Percentiles rank a stretch among this genome's conserved stretches.
phyloP scores from a whole-genome alignment of 2,329 filamentous ascomycete genomes.

The Sclerotinia spermophila region DNA sequence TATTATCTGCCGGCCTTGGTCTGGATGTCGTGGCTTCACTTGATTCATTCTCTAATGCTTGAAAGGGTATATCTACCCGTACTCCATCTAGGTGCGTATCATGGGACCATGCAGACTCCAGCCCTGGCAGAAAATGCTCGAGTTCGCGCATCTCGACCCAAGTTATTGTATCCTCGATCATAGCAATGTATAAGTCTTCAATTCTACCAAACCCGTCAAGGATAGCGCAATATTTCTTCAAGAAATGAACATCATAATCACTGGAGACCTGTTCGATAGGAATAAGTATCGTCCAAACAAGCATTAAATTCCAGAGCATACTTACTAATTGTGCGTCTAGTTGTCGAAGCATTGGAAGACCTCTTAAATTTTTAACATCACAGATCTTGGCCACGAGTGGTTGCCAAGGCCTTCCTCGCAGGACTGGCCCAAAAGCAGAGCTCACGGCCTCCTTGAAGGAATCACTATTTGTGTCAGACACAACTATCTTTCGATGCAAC shows the following conservation, averaged over 20 bases:
- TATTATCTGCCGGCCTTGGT: slow-evolving; percentile 44
- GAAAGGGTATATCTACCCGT: slow-evolving; percentile 8
- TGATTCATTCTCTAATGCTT: neutral
- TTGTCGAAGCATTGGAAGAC: slow-evolving; percentile 57
- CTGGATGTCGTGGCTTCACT: slow-evolving; percentile 4
- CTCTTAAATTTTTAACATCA: slow-evolving; percentile 51
- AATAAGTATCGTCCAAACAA: neutral
- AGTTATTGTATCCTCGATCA: slow-evolving; percentile 51
- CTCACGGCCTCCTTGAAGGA: slow-evolving; percentile 50
- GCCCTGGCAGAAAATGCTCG: slow-evolving; percentile 48
- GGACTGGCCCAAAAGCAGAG: slow-evolving; percentile 47
- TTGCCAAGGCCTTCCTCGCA: slow-evolving; percentile 52
- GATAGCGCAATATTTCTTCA: slow-evolving; percentile 53
- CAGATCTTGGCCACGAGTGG: slow-evolving; percentile 57
- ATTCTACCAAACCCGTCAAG: slow-evolving; percentile 52
- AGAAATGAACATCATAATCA: slow-evolving; percentile 49
- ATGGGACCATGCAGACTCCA: slow-evolving; percentile 53
- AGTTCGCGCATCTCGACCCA: slow-evolving; percentile 48
- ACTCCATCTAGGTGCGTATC: slow-evolving; percentile 48
- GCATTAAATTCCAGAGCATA: neutral
- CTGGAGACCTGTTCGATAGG: neutral
- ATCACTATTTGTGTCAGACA: slow-evolving; percentile 47
- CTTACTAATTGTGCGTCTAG: slow-evolving; percentile 46
- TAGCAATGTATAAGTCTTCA: slow-evolving; percentile 58
- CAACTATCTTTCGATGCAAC: slow-evolving; percentile 54